phyloP scores from a whole-genome alignment of 345 rosid species.

The Lumnitzera racemosa region DNA sequence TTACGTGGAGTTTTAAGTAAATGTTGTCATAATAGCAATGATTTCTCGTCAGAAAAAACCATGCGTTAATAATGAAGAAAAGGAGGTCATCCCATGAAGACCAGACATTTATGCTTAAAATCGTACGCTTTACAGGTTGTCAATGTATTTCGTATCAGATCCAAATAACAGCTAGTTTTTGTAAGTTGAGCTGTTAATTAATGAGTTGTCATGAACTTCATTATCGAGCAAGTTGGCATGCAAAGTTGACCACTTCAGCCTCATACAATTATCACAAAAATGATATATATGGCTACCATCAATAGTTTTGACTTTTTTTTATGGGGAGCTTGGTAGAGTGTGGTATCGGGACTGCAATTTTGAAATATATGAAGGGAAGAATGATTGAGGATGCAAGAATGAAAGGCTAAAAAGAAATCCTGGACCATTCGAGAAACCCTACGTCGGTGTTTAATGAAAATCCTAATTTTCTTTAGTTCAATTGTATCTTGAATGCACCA shows the following conservation, averaged over 20 bases:
- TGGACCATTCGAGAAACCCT: too few relatives aligned
- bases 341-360: not conserved
- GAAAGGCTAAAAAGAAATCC: too few relatives aligned
- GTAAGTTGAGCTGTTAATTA: not conserved
- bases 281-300: not conserved
- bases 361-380: too few relatives aligned
- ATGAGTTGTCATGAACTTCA: not conserved
- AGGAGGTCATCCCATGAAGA: not conserved
- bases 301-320: not conserved
- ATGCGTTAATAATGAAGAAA: too few relatives aligned
- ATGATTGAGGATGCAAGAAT: too few relatives aligned
- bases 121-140: not conserved
- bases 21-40: not conserved
- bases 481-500: too few relatives aligned
- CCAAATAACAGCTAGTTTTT: not conserved
- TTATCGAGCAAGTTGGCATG: constrained; percentile 2
- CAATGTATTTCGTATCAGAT: not conserved
- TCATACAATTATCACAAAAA: not conserved
- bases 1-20: not conserved
- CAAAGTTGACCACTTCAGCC: not conserved
- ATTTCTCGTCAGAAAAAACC: not conserved
- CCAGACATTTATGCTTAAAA: not conserved
- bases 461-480: too few relatives aligned
- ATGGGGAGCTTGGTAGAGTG: not conserved
- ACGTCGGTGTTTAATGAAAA: too few relatives aligned